These are phyloP conservation scores for Uronychia setigera DNA, from an alignment of 73 alveolate genomes.

Conservation along the genomic window DNA sequence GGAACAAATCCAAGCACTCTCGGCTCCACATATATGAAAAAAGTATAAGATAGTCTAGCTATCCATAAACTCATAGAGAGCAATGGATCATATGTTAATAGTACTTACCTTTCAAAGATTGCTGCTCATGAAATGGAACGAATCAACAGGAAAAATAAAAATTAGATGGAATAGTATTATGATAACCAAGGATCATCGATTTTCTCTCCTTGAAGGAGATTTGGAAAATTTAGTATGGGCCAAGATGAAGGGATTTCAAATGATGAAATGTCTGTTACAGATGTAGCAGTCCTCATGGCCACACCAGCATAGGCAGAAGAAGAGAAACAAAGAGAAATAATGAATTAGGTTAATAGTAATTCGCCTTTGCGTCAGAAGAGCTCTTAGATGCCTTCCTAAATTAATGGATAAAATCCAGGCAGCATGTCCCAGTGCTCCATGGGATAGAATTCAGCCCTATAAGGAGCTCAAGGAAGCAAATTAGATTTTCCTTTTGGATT, in stretches of 20 bases:
- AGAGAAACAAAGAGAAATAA: not conserved
- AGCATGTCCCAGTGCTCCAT: too few species aligned
- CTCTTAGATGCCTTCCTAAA: too few species aligned
- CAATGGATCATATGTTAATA: not conserved
- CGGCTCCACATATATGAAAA: too few species aligned
- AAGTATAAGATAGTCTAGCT: too few species aligned
- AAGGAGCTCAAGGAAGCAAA: too few species aligned
- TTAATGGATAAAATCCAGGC: too few species aligned
- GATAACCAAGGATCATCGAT: not conserved
- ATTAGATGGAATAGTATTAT: not conserved
- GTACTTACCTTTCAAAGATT: not conserved
- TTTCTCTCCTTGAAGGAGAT: not conserved
- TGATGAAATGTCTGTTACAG: not conserved
- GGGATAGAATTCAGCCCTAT: too few species aligned
- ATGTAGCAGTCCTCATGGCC: not conserved
- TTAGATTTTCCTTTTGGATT: too few species aligned
- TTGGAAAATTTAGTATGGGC: not conserved
- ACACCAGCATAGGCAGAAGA: not conserved
- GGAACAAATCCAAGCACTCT: too few species aligned
- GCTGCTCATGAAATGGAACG: not conserved
- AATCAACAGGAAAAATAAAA: not conserved
- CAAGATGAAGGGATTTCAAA: not conserved
- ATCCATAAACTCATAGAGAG: not conserved
- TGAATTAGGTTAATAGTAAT: too few species aligned
- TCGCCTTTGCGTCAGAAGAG: too few species aligned